Conservation (phyloP, 2,329 filamentous ascomycete species). For the Biscogniauxia marginata region DNA sequence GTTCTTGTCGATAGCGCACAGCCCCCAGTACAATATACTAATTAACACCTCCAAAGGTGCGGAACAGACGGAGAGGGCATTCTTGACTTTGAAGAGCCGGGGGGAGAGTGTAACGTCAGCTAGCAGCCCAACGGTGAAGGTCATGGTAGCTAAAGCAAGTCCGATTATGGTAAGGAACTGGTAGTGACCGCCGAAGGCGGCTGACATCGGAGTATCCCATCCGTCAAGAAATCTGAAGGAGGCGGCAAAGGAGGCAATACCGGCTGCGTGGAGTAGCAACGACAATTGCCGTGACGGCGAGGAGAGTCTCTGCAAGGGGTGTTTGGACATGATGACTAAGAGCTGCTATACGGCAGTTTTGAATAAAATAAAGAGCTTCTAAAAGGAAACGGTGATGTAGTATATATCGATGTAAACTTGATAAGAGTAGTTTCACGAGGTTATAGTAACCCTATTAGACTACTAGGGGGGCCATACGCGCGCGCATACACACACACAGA, state of each 20-base stretch:
- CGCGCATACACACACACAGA: too few species aligned
- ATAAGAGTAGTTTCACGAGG: too few species aligned
- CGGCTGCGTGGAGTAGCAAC: conserved; percentile 57
- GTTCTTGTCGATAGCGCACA: conserved; percentile 54
- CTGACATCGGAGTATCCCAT: conserved; percentile 52
- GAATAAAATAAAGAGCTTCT: not conserved
- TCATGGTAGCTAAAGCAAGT: conserved; percentile 57
- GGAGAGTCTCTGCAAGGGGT: conserved; percentile 64
- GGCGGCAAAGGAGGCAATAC: conserved; percentile 51
- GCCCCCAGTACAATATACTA: conserved; percentile 70
- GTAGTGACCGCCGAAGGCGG: conserved; percentile 65
- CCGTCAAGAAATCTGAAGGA: conserved; percentile 51
- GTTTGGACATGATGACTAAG: conserved; percentile 41
- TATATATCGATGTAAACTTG: too few species aligned
- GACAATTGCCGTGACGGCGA: conserved; percentile 66
- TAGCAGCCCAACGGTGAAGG: conserved; percentile 60
- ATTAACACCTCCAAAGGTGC: conserved; percentile 72
- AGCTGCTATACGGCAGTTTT: conserved; percentile 37
- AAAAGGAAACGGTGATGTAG: conserved; percentile 10
- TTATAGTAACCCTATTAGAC: too few species aligned
- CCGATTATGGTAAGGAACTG: conserved; percentile 76
- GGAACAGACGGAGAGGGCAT: conserved; percentile 62
- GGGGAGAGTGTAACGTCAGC: conserved; percentile 62
- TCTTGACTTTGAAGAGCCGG: conserved; percentile 65
- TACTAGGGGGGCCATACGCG: too few species aligned